Evolutionary conservation across 805 yeast species (phyloP).

Genomic region (Lipomyces starkeyi): DNA sequence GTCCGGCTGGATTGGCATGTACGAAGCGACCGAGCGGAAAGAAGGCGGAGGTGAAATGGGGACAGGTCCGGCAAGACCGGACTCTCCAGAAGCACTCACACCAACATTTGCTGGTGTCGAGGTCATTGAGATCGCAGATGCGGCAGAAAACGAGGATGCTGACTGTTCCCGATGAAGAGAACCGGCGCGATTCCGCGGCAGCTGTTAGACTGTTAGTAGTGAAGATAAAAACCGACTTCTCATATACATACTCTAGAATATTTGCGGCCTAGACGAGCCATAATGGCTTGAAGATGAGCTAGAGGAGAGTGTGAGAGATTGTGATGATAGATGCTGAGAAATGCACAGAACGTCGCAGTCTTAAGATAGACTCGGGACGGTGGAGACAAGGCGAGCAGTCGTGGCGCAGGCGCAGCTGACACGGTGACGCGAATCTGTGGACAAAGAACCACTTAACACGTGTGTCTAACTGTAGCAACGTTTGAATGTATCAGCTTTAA

Average conservation of each 20-base stretch:
- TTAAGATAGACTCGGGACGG: neutral
- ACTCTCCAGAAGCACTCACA: neutral
- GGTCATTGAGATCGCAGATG: slow-evolving; percentile 17
- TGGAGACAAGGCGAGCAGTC: neutral
- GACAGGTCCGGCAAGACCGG: slow-evolving; percentile 16
- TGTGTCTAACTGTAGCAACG: too few relatives aligned
- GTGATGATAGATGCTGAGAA: slow-evolving; percentile 5
- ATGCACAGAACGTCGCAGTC: neutral
- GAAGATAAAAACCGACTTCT: neutral
- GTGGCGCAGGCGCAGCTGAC: slow-evolving; percentile 4
- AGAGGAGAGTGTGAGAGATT: neutral
- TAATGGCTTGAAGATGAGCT: neutral
- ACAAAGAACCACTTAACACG: too few relatives aligned
- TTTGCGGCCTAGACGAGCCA: slow-evolving; percentile 37
- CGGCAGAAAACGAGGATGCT: slow-evolving; percentile 18
- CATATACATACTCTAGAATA: slow-evolving; percentile 29
- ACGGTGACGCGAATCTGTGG: neutral
- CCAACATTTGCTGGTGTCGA: slow-evolving; percentile 10
- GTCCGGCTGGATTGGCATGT: slow-evolving; percentile 37
- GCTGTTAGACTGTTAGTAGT: slow-evolving; percentile 11
- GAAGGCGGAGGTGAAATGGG: slow-evolving; percentile 39
- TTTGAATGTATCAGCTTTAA: too few relatives aligned
- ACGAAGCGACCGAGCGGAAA: slow-evolving; percentile 36
- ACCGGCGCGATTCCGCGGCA: slow-evolving; percentile 32
- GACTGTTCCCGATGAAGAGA: slow-evolving; percentile 19